Evolutionary conservation across 768 basidiomycete genomes (phyloP).

Genomic region (Leccinum aurantiacum): DNA sequence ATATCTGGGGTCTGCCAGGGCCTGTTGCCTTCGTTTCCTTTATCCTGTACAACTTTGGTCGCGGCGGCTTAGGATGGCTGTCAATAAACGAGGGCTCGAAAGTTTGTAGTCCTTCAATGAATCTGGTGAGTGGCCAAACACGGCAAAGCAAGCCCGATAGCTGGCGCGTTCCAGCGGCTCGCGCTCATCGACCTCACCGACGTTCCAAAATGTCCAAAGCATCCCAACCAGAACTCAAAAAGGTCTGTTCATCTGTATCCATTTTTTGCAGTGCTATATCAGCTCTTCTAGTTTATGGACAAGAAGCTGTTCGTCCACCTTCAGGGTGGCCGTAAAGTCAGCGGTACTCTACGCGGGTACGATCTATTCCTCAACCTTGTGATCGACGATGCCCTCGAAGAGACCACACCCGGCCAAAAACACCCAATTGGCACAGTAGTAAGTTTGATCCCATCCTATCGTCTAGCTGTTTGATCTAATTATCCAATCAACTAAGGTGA

Average conservation of each 20-base stretch:
- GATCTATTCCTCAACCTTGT: slow-evolving; percentile 99
- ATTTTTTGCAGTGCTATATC: background rate
- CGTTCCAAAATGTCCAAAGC: slow-evolving; percentile 77
- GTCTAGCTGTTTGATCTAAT: slow-evolving; percentile 3
- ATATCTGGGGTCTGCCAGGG: background rate
- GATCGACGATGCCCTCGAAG: slow-evolving; percentile 93
- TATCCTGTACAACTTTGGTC: background rate
- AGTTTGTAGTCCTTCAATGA: background rate
- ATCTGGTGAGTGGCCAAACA: slow-evolving; percentile 28
- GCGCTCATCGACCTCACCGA: background rate
- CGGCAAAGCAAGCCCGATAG: slow-evolving; percentile 28
- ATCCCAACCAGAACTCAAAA: slow-evolving; percentile 97
- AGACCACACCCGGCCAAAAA: slow-evolving; percentile 85
- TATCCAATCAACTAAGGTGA: slow-evolving; percentile 57
- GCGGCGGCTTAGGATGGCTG: background rate
- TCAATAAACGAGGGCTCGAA: background rate
- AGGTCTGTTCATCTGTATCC: slow-evolving; percentile 51
- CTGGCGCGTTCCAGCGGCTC: background rate
- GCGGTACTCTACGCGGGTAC: slow-evolving; percentile 92
- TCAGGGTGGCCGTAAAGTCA: slow-evolving; percentile 93
- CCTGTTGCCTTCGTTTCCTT: background rate
- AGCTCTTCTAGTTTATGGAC: slow-evolving; percentile 85
- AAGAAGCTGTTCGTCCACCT: slow-evolving; percentile 93
- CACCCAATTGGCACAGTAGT: slow-evolving; percentile 92
- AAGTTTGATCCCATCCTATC: slow-evolving; percentile 34